Conservation (phyloP, 306 rosid genomes). For the Trifolium dubium region DNA sequence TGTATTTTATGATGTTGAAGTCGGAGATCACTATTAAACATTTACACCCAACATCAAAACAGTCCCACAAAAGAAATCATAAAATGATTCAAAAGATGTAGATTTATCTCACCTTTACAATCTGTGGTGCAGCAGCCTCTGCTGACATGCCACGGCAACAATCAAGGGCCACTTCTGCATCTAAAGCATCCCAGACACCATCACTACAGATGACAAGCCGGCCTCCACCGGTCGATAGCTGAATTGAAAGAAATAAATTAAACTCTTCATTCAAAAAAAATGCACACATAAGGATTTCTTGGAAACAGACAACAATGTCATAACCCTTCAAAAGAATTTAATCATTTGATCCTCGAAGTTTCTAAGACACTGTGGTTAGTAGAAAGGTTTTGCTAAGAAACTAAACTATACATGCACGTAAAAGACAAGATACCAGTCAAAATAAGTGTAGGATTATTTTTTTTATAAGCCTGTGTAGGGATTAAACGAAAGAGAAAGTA, state of each 20-base stretch:
- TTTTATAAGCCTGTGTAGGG: not conserved
- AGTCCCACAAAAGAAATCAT: slow-evolving; percentile 27
- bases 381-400: slow-evolving; percentile 30
- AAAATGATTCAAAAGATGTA: slow-evolving; percentile 25
- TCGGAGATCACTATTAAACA: slow-evolving; percentile 23
- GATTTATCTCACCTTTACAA: slow-evolving; percentile 74
- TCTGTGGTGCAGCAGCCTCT: slow-evolving; percentile 85
- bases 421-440: slow-evolving; percentile 15
- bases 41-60: slow-evolving; percentile 13
- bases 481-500: slow-evolving; percentile 13
- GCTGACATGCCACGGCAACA: slow-evolving; percentile 88
- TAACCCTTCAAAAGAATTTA: slow-evolving; percentile 21
- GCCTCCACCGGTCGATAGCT: slow-evolving; percentile 93
- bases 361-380: slow-evolving; percentile 10
- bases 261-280: not conserved
- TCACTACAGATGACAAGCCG: slow-evolving; percentile 94
- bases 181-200: slow-evolving; percentile 96
- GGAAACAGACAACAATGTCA: slow-evolving; percentile 20
- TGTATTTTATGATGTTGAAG: slow-evolving; percentile 23
- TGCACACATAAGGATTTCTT: not conserved
- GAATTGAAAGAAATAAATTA: slow-evolving; percentile 46
- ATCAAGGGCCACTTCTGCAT: slow-evolving; percentile 81
- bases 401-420: not conserved
- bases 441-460: not conserved
- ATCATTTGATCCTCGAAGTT: slow-evolving; percentile 33